Evolutionary conservation across 2,329 filamentous ascomycete species (phyloP).

Genomic region (Hirsutella rhossiliensis): DNA sequence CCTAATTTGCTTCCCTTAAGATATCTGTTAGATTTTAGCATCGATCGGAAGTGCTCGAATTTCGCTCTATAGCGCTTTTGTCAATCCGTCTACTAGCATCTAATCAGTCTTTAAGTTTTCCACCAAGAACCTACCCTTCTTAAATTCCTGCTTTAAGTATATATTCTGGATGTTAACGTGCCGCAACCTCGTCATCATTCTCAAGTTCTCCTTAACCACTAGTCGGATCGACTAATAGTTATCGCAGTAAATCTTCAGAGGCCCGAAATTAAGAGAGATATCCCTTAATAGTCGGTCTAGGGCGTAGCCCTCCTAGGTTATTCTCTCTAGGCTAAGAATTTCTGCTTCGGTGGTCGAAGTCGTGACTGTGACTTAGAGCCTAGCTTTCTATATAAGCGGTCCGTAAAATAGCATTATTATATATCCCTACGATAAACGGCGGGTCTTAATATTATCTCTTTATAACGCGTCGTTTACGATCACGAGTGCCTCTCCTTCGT

Average conservation of each 20-base stretch:
- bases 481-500: not conserved
- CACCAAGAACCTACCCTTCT: too few relatives aligned
- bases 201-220: too few relatives aligned
- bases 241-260: conserved; percentile 1
- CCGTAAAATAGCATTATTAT: too few relatives aligned
- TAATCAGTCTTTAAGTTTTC: not conserved
- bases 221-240: conserved; percentile 1
- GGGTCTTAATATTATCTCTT: not conserved
- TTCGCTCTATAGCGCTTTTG: too few relatives aligned
- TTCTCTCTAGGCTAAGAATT: not conserved
- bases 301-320: not conserved
- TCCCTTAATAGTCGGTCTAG: not conserved
- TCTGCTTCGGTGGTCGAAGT: too few relatives aligned
- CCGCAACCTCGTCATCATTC: not conserved
- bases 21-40: too few relatives aligned
- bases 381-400: not conserved
- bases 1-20: not conserved
- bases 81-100: not conserved
- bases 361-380: not conserved
- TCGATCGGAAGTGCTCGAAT: not conserved
- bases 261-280: not conserved
- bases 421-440: too few relatives aligned
- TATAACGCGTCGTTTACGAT: not conserved
- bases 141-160: too few relatives aligned
- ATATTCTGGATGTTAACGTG: too few relatives aligned